Percentiles rank a stretch among this genome's conserved stretches.
phyloP scores from a whole-genome alignment of 176 grass and related monocot genomes.

The Juncus effusus region DNA sequence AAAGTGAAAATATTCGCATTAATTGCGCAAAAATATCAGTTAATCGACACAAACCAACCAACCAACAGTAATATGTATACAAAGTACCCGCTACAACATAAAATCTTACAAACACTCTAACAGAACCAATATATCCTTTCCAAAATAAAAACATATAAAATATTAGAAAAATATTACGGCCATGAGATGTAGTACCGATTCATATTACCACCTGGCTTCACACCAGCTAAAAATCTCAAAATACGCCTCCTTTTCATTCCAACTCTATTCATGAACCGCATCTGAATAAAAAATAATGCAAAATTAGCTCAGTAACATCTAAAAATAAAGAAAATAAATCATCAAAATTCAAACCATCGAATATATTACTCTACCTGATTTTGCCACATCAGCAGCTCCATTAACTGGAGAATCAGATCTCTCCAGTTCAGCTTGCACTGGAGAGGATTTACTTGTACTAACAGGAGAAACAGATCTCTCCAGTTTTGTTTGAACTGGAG shows the following conservation, averaged over 20 bases:
- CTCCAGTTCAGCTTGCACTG: conserved; percentile 24
- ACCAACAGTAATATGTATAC: conserved; percentile 21
- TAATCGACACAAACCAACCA: conserved; percentile 9
- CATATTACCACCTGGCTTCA: not conserved
- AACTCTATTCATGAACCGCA: not conserved
- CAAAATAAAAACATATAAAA: conserved; percentile 6
- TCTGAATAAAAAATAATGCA: conserved; percentile 17
- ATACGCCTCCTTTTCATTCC: conserved; percentile 7
- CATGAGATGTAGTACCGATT: conserved; percentile 1
- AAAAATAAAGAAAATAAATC: not conserved
- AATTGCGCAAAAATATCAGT: conserved; percentile 27
- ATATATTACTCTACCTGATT: conserved; percentile 16
- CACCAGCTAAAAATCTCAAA: conserved; percentile 16
- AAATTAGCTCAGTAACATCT: not conserved
- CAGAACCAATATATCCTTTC: conserved; percentile 11
- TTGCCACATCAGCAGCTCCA: not conserved
- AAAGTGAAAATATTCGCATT: not conserved
- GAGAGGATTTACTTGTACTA: conserved; percentile 18
- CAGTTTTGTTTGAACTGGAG: conserved; percentile 25
- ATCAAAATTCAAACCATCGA: not conserved
- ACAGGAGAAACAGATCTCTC: conserved; percentile 28
- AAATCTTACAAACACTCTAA: conserved; percentile 20
- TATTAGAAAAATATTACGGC: conserved; percentile 9
- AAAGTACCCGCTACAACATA: conserved; percentile 19
- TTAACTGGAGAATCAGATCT: conserved; percentile 37